These are phyloP conservation scores for Phytophthora litchii DNA, from an alignment of 352 stramenopile species.

Conservation along the genomic window DNA sequence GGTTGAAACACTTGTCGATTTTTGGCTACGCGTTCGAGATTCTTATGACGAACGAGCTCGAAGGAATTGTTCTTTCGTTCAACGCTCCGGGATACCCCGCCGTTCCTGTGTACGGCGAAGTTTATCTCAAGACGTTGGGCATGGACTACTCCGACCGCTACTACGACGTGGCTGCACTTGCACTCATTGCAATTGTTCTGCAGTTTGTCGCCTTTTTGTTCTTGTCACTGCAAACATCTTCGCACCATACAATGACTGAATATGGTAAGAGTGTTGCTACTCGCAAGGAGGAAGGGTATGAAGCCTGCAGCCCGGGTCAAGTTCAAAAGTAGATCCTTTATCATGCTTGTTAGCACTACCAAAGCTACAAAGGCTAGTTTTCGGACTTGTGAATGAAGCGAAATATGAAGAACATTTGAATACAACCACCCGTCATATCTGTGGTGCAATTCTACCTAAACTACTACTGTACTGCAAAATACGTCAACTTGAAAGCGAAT, in stretches of 20 bases:
- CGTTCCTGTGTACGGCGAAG: conserved; percentile 81
- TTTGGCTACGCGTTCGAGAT: conserved; percentile 90
- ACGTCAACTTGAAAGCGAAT: too few species aligned
- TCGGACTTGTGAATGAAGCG: too few species aligned
- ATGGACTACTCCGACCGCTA: conserved; percentile 83
- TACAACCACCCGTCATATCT: too few species aligned
- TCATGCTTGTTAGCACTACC: too few species aligned
- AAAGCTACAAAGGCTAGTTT: too few species aligned
- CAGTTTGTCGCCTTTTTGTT: conserved; percentile 72
- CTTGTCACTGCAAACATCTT: conserved; percentile 64
- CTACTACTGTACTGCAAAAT: too few species aligned
- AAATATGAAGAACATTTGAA: too few species aligned
- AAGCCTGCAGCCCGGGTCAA: conserved; percentile 15
- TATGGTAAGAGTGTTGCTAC: conserved; percentile 36
- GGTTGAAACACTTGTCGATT: conserved; percentile 83
- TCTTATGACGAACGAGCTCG: conserved; percentile 87
- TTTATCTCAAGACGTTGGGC: conserved; percentile 83
- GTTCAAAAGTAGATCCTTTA: conserved; percentile 1
- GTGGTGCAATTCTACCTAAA: too few species aligned
- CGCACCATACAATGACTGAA: conserved; percentile 46
- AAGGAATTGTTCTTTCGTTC: conserved; percentile 76
- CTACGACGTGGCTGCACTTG: conserved; percentile 69
- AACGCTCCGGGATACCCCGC: conserved; percentile 75
- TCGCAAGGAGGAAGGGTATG: conserved; percentile 29
- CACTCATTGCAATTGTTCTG: conserved; percentile 51